Evolutionary conservation across 2,329 filamentous ascomycete genomes (phyloP), one percentile per base, ranked within the genome.

Genomic region (Sclerotinia glacialis): DNA sequence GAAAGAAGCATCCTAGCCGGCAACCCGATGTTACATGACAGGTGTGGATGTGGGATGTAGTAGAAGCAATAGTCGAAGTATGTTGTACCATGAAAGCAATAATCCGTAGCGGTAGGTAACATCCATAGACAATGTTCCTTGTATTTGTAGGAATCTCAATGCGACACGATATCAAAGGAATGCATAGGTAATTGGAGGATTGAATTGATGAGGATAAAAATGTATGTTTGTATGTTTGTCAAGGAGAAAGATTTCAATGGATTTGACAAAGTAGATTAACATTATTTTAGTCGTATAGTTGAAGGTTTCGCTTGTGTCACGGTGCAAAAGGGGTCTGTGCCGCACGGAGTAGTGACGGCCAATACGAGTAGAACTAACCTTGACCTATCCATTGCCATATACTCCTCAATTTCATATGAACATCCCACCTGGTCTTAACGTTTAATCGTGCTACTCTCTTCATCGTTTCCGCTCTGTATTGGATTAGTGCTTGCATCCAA

Each of bases 21-120:
- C 37, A 58, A 58, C 37, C 23, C 54, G 54, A 58, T 58, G 54
- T 58, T 58, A 42, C 37, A 58, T 26, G 40, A 16, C 54, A 58
- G 54, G 26, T 50, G 49, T 12, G 26, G 46, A 49, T 26, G 53
- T n/a, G n/a, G 53, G 34, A 26, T 40, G 23, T 34, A 26, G 23
- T 26, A 9, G 34, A 42, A 42, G 53, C 53, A 42, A 56, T 42
- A 42, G 14, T 56, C 34, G 34, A 56, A 26, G n/a, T 18, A 28
- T 26, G 37, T 44, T 21, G 26, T 40, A 44, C 23, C 21, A 28
- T 11, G n/a, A 28, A 44, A 28, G 54, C 37, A 44, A 58, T 44
- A 44, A 18, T 18, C 37, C 54, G 37, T 54, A 34, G 18, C 23
- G 28, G 14, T 8, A 40, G 23, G 26, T 0, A 9, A 6, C n/a